These are phyloP conservation scores for Orbilia ellipsospora DNA, from an alignment of 2,329 filamentous ascomycete species.

Conservation along the genomic window DNA sequence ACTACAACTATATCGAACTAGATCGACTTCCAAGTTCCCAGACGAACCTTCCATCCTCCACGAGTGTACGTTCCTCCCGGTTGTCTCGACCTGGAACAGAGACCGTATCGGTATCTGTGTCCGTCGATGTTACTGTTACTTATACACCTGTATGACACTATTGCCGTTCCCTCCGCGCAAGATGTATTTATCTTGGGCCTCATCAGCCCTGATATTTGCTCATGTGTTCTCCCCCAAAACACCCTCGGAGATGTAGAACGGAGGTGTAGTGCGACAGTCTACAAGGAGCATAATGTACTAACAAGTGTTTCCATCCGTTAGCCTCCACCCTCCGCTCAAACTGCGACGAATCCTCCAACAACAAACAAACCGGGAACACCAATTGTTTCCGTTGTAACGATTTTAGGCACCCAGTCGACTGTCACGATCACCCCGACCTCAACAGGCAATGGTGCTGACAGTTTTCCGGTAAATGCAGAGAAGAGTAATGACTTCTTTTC, in stretches of 20 bases:
- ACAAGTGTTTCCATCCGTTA: background rate
- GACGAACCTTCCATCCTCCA: conserved; percentile 47
- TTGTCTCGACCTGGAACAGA: conserved; percentile 20
- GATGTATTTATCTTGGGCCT: conserved; percentile 8
- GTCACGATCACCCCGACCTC: conserved; percentile 37
- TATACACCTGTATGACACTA: conserved; percentile 52
- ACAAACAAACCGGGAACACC: conserved; percentile 21
- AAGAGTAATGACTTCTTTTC: conserved; percentile 37
- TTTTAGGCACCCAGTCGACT: conserved; percentile 33
- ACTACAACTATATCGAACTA: conserved; percentile 73
- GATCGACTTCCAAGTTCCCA: conserved; percentile 42
- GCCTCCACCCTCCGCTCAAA: background rate
- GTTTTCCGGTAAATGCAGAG: conserved; percentile 22
- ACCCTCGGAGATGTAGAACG: conserved; percentile 19
- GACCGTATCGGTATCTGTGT: conserved; percentile 46
- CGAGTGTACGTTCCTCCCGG: conserved; percentile 54
- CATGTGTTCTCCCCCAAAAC: conserved; percentile 18
- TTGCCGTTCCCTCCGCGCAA: conserved; percentile 34
- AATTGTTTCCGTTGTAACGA: conserved; percentile 34
- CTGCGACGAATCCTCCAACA: conserved; percentile 7
- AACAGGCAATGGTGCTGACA: conserved; percentile 16
- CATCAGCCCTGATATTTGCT: conserved; percentile 18
- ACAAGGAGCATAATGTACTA: conserved; percentile 1
- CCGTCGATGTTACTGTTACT: conserved; percentile 51
- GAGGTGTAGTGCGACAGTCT: conserved; percentile 32